Conservation (phyloP, 2,329 filamentous ascomycete genomes). For the Chaetomium sp. region DNA sequence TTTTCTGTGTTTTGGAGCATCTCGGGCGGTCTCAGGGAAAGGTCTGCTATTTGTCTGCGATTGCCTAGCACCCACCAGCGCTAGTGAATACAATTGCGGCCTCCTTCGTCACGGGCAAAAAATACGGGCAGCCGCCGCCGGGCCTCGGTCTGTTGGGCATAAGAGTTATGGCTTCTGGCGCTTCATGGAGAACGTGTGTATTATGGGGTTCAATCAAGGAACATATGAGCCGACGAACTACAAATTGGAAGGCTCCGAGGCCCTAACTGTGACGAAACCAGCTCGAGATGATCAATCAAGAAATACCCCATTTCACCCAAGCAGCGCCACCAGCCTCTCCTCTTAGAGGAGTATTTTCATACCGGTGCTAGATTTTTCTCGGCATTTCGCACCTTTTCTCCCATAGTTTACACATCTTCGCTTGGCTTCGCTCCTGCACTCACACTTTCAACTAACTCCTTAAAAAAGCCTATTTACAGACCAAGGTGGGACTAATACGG, state of each 20-base stretch:
- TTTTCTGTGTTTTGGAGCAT: conserved; percentile 27
- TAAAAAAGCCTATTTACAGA: too few relatives aligned
- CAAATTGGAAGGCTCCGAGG: background rate
- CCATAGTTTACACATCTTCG: too few relatives aligned
- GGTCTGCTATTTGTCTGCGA: conserved; percentile 25
- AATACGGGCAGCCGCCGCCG: conserved; percentile 1
- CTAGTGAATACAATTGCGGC: conserved; percentile 26
- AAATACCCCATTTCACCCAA: background rate
- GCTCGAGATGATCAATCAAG: background rate
- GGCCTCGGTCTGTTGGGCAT: too few relatives aligned
- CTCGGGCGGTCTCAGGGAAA: conserved; percentile 25
- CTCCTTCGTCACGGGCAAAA: conserved; percentile 23
- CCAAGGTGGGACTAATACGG: too few relatives aligned
- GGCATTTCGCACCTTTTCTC: too few relatives aligned
- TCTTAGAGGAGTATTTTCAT: background rate
- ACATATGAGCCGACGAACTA: conserved; percentile 2
- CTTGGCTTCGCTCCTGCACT: too few relatives aligned
- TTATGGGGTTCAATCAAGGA: too few relatives aligned
- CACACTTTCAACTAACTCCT: too few relatives aligned
- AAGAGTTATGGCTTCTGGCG: too few relatives aligned
- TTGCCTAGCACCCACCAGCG: conserved; percentile 24
- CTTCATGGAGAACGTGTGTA: too few relatives aligned
- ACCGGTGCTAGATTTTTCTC: too few relatives aligned
- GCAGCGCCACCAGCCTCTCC: background rate
- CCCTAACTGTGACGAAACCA: too few relatives aligned